Evolutionary conservation across 2,329 filamentous ascomycete species (phyloP).

Genomic region (Colletotrichum karsti): DNA sequence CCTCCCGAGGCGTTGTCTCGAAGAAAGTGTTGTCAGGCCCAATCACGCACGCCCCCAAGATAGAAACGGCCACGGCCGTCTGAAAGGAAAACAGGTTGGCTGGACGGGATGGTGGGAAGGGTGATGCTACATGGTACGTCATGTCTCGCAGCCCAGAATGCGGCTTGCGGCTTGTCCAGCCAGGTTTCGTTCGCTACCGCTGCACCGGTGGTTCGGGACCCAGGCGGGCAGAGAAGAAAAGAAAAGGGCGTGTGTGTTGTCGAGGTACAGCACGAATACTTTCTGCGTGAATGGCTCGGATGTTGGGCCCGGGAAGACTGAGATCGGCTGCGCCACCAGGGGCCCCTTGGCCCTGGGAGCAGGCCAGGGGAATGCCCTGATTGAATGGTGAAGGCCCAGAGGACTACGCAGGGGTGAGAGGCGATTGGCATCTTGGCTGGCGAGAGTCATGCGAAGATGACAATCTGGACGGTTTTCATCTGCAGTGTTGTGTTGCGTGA

Average conservation of each 20-base stretch:
- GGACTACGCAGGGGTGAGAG: neutral
- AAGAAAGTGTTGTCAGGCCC: neutral
- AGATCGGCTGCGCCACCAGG: conserved; percentile 25
- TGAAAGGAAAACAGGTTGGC: neutral
- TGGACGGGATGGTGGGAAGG: neutral
- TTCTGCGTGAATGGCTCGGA: too few species aligned
- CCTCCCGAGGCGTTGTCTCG: conserved; percentile 2
- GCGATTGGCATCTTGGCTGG: conserved; percentile 6
- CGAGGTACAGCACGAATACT: too few species aligned
- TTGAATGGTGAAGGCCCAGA: neutral
- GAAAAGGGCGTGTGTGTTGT: neutral
- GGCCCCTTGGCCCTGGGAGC: neutral
- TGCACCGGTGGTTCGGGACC: conserved; percentile 22
- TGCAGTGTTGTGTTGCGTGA: neutral
- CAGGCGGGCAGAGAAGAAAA: neutral
- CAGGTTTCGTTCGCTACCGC: neutral
- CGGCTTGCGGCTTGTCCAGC: too few species aligned
- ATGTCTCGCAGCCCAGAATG: neutral
- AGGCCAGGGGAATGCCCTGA: conserved; percentile 13
- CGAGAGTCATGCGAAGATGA: conserved; percentile 2
- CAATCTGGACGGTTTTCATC: neutral
- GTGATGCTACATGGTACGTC: conserved; percentile 15
- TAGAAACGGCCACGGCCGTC: neutral
- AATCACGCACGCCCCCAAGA: neutral
- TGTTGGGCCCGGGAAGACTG: conserved; percentile 22